A percentile compares a stretch with the other conserved stretches of the same genome.
Conservation (phyloP, 495 filamentous ascomycete genomes). For the Penicillium lividum region DNA sequence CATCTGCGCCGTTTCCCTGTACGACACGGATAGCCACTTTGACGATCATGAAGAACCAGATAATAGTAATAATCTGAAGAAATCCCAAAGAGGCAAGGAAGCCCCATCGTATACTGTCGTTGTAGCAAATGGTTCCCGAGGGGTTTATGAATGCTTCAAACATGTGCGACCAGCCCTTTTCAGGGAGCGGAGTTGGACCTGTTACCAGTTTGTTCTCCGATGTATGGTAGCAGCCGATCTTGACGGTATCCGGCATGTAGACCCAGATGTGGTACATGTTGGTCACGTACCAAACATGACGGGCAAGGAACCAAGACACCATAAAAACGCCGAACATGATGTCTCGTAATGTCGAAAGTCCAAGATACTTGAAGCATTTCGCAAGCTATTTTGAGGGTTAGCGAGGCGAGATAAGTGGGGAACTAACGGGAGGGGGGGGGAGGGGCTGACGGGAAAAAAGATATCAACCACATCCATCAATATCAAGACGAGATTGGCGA, state of each 20-base stretch:
- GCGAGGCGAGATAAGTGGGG: background rate
- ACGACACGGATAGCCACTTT: background rate
- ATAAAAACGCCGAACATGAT: background rate
- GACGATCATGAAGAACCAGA: background rate
- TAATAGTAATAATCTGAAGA: background rate
- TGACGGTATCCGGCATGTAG: background rate
- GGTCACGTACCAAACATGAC: background rate
- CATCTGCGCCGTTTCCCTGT: background rate
- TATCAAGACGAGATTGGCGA: background rate
- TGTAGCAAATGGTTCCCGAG: background rate
- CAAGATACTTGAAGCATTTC: background rate
- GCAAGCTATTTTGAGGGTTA: background rate
- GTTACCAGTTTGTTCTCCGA: background rate
- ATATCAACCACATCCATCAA: background rate
- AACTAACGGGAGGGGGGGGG: background rate
- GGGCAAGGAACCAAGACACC: background rate
- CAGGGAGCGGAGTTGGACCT: background rate
- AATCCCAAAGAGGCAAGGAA: background rate
- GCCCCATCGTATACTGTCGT: background rate
- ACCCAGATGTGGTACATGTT: background rate
- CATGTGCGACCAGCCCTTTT: background rate
- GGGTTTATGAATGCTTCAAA: background rate
- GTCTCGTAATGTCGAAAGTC: background rate
- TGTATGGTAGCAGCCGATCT: background rate
- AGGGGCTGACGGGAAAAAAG: background rate